A percentile compares a stretch with the other conserved stretches of the same genome.
Conservation (phyloP, 176 grass and related monocot genomes). For the Triticum timopheevii region DNA sequence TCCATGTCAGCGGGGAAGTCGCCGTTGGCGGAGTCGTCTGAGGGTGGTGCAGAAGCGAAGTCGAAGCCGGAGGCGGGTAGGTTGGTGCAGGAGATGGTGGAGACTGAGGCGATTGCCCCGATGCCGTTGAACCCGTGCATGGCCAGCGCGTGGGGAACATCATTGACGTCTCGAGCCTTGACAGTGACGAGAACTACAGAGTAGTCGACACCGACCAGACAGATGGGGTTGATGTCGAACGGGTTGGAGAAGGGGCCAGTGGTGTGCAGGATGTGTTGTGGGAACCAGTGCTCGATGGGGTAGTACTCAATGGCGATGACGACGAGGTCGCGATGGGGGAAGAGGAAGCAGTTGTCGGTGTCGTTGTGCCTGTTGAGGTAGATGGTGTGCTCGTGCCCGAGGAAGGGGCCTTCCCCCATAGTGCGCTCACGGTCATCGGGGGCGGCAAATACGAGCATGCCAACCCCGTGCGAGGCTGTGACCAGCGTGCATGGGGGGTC, state of each 20-base stretch:
- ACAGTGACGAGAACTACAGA: background rate
- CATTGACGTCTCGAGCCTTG: background rate
- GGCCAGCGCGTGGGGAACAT: background rate
- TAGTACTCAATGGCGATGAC: background rate
- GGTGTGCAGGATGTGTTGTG: background rate
- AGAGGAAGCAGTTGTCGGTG: background rate
- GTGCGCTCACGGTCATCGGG: background rate
- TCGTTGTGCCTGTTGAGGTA: background rate
- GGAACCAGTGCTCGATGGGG: background rate
- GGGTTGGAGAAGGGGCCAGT: background rate
- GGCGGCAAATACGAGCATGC: too few relatives aligned
- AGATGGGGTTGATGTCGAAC: background rate
- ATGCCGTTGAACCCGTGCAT: too few relatives aligned
- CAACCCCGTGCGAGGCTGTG: too few relatives aligned
- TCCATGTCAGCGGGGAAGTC: too few relatives aligned
- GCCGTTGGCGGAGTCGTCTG: too few relatives aligned
- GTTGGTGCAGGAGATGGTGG: too few relatives aligned
- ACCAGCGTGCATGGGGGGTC: too few relatives aligned
- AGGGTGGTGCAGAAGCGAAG: too few relatives aligned
- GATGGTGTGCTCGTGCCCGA: background rate
- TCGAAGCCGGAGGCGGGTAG: too few relatives aligned
- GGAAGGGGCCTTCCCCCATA: background rate
- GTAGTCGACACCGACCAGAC: background rate
- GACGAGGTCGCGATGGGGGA: background rate
- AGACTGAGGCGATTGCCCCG: too few relatives aligned